Base-by-base conservation (phyloP, 2,329 filamentous ascomycete genomes). In the Fusarium fujikuroi region DNA sequence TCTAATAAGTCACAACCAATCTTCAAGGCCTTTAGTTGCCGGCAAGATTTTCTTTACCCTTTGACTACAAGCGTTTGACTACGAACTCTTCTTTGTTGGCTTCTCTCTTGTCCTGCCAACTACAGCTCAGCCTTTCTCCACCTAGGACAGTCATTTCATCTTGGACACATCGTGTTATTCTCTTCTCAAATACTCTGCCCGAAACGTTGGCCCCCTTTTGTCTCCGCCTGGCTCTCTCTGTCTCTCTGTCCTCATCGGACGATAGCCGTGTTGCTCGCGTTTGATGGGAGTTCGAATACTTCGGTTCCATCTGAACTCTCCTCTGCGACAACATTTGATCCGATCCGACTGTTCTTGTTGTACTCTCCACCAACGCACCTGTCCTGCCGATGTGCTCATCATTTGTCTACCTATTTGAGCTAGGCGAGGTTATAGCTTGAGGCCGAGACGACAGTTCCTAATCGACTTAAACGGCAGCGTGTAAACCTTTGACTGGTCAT, bases 161-260 rank as follows among this genome's bases (percentile, higher is more conserved):
- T 69, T 72, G 60, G 63, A 52, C 60, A 57, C 50, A 42, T 69
- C 43, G 56, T 52, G 42, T 53, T 59, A 46, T 52, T 59, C 47
- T 69, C 61, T 56, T 75, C 66, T 50, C 59, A 52, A 57, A 37
- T 66, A 63, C 40, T 70, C 30, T 49, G 28, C 50, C 56, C 44
- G 63, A 72, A 72, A 62, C 57, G 23, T 54, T 59, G 46, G 39
- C 68, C 67, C 71, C 66, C 62, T 74, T 74, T 66, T 56, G 43
- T 60, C 71, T 49, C 63, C 57, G 53, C 63, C 68, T 69, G 40
- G 15, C 71, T 58, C 67, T 60, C 56, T 66, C 40, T 52, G 57
- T 73, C 67, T 62, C 39, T 60, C 42, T 47, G 46, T 46, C 65
- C 57, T 63, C 71, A 61, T 73, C 71, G 28, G 64, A 69, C 72